Conservation (phyloP, 257 asterid species). For the Primulina tabacum region DNA sequence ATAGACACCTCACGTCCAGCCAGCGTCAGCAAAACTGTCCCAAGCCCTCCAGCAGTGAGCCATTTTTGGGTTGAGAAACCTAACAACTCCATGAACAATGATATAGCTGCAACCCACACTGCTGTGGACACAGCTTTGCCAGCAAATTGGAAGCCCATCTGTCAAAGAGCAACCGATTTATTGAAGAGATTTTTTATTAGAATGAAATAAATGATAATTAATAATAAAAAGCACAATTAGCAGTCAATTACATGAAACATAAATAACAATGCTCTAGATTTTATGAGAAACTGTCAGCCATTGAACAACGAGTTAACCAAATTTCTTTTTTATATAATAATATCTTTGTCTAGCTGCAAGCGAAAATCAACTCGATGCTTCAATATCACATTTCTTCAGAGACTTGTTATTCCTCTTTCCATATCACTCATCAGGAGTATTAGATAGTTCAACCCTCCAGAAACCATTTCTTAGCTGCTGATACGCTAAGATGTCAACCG, state of each 20-base stretch:
- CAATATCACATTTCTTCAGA: neutral
- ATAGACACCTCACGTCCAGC: conserved; percentile 94
- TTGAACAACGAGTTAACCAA: neutral
- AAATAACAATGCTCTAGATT: neutral
- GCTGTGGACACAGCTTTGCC: conserved; percentile 89
- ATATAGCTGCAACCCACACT: conserved; percentile 94
- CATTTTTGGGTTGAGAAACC: conserved; percentile 97
- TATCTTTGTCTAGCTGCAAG: neutral
- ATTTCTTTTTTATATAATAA: neutral
- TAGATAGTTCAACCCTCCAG: neutral
- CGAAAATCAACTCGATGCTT: neutral
- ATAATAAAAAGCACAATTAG: neutral
- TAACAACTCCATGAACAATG: conserved; percentile 94
- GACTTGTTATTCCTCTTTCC: neutral
- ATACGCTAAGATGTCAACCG: neutral
- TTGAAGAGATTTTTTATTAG: neutral
- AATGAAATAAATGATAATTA: conserved; percentile 2
- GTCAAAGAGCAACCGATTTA: conserved; percentile 31
- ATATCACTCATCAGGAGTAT: neutral
- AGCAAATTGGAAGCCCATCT: conserved; percentile 98
- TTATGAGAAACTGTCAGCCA: neutral
- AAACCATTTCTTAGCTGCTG: neutral
- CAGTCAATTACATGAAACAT: neutral
- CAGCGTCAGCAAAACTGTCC: conserved; percentile 96
- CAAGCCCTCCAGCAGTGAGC: conserved; percentile 99